Conservation (phyloP, 352 stramenopile genomes). For the Phytophthora kernoviae region DNA sequence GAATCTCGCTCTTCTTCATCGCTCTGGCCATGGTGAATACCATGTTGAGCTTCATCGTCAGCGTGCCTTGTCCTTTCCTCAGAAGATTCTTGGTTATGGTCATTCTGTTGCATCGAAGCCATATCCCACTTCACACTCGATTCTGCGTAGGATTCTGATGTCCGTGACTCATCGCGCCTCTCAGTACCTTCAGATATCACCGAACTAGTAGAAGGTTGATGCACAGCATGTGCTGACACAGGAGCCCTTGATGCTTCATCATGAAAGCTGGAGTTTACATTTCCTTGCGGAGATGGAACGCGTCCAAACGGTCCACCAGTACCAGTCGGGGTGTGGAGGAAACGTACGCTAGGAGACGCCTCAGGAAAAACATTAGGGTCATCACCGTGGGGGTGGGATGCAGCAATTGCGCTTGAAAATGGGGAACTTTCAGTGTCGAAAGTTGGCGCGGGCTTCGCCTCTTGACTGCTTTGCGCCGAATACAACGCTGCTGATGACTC, state of each 20-base stretch:
- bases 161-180: slow-evolving; percentile 7
- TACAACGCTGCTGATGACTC: slow-evolving; percentile 2
- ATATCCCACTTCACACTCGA: slow-evolving; percentile 28
- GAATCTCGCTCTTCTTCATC: slow-evolving; percentile 47
- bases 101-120: slow-evolving; percentile 10
- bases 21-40: slow-evolving; percentile 22
- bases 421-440: slow-evolving; percentile 16
- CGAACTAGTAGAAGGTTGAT: slow-evolving; percentile 6
- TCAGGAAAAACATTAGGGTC: slow-evolving; percentile 30
- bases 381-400: slow-evolving; percentile 12
- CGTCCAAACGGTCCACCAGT: slow-evolving; percentile 35
- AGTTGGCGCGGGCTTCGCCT: slow-evolving; percentile 10
- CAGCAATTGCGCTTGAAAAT: slow-evolving; percentile 30
- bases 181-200: slow-evolving; percentile 12
- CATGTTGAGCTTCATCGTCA: slow-evolving; percentile 13
- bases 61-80: slow-evolving; percentile 13
- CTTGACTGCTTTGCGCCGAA: slow-evolving; percentile 3
- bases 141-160: slow-evolving; percentile 22
- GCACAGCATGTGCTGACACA: slow-evolving; percentile 1
- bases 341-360: slow-evolving; percentile 29
- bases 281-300: slow-evolving; percentile 26
- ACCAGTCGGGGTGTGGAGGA: slow-evolving; percentile 39
- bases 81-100: slow-evolving; percentile 1
- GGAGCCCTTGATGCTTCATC: slow-evolving; percentile 14
- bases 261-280: slow-evolving; percentile 11